Evolutionary conservation across 2,329 filamentous ascomycete genomes (phyloP), one percentile per base, ranked within the genome.

Genomic region (Hypomyces rosellus): DNA sequence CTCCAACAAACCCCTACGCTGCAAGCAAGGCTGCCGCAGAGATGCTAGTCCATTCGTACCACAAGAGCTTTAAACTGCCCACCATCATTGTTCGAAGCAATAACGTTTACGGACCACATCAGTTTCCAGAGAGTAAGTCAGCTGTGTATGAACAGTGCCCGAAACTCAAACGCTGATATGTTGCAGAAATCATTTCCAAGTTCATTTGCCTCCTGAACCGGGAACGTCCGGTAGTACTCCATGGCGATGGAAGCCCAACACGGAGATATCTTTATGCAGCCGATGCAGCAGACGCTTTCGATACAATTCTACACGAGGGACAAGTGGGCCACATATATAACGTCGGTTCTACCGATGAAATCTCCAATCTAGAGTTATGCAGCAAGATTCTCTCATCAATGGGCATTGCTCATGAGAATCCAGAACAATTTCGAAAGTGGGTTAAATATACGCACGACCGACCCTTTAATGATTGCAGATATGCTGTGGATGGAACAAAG

Each of bases 11-110:
- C 61, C 88, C 88, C 13, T 91, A 91, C 59, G 84, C 86, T 9
- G 87, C 87, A 16, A 86, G 82, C 69, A 91, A 91, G 68, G 87
- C 87, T 3, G 87, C 87, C 1, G 87, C 87, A 5, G 87, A 91
- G 70, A 90, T 90, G 86, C 75, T 89, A 61, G 86, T 92, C n/a
- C 84, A 86, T 65, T 88, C 87, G n/a, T 93, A 91, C 65, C 79
- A 85, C 63, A 89, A 88, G 71, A 88, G 84, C 67, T 91, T 90
- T 74, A 86, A 86, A 65, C 74, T 93, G 12, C 88, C 88, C 1
- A 81, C 83, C 46, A 88, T 92, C 56, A 88, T 91, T 59, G 85
- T 91, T 25, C 78, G 88, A 45, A 86, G 86, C 64, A 92, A 92
- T 72, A 92, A 93, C 61, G 86, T 92, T 30, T 93, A 91, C 61